Evolutionary conservation across 768 basidiomycete genomes (phyloP), one percentile per base, ranked within the genome.

Genomic region (Tylopilus sp.): DNA sequence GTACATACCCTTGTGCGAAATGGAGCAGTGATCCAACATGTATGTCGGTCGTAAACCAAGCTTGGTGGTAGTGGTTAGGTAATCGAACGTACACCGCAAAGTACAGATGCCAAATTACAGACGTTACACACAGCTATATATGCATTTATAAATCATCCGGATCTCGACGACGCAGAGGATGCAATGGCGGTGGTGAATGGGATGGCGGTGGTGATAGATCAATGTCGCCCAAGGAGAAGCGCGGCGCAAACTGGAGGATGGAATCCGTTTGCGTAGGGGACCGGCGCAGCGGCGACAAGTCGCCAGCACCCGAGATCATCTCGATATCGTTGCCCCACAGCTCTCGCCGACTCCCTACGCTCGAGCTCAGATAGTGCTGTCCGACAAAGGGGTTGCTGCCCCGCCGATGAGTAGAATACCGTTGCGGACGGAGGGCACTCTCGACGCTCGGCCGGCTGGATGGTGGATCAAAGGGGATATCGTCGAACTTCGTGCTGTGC

Each of bases 1-100:
- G 12, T 14, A 43, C 50, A 45, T 70, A 87, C 93, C 92, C 81
- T 91, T 91, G 71, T 94, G 92, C 10, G 92, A 92, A 64, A 98
- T 96, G 26, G 92, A 94, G 70, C 93, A 92, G 71, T 94, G 90
- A 73, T 98, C 95, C 53, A 97, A 83, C 93, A 97, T 97, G 51
- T 19, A 30, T n/a, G n/a, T n/a, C n/a, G n/a, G n/a, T n/a, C n/a
- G n/a, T 22, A 2, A 21, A 6, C 16, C 34, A 36, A 6, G 7
- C 34, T n/a, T n/a, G 11, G 37, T 10, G 11, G 19, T 12, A 17
- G 10, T 21, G n/a, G 30, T 56, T 49, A 60, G 7, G 37, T 63
- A 55, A 63, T 49, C 49, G 14, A 6, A 10, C 7, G n/a, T 26
- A 48, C 16, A 47, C 31, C 26, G 38, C 4, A 36, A 28, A 30